phyloP scores from a whole-genome alignment of 2,329 filamentous ascomycete genomes.

The Ceratocystis lukuohia region DNA sequence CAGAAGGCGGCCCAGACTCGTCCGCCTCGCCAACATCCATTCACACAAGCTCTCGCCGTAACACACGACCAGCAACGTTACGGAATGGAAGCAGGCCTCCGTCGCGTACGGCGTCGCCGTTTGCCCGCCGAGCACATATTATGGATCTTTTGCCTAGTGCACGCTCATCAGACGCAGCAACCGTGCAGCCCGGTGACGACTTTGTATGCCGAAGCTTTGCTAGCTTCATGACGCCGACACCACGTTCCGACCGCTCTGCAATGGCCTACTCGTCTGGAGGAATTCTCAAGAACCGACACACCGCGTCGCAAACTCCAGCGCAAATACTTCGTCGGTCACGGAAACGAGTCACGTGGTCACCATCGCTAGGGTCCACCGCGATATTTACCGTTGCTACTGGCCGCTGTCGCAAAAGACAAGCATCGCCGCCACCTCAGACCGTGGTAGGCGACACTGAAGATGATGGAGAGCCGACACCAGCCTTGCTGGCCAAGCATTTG shows the following conservation, averaged over 20 bases:
- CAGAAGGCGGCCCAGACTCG: background rate
- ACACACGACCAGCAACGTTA: background rate
- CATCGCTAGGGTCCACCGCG: constrained; percentile 16
- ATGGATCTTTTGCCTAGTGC: constrained; percentile 17
- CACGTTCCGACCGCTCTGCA: background rate
- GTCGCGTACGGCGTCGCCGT: background rate
- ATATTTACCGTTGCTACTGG: constrained; percentile 15
- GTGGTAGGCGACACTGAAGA: background rate
- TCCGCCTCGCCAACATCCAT: background rate
- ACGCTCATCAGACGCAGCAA: constrained; percentile 5
- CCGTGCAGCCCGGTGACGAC: constrained; percentile 3
- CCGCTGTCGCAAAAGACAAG: background rate
- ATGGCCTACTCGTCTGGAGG: constrained; percentile 4
- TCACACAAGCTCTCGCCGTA: background rate
- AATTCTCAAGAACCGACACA: constrained; percentile 10
- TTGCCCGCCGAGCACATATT: constrained; percentile 5
- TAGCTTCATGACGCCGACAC: constrained; percentile 15
- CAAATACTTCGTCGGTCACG: background rate
- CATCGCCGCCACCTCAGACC: constrained; percentile 12
- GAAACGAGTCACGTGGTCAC: constrained; percentile 30
- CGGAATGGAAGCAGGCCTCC: background rate
- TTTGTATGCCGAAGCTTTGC: constrained; percentile 19
- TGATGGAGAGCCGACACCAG: constrained; percentile 20
- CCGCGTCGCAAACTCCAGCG: background rate
- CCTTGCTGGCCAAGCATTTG: constrained; percentile 16